Conservation (phyloP, 495 filamentous ascomycete species). For the Talaromyces proteolyticus region DNA sequence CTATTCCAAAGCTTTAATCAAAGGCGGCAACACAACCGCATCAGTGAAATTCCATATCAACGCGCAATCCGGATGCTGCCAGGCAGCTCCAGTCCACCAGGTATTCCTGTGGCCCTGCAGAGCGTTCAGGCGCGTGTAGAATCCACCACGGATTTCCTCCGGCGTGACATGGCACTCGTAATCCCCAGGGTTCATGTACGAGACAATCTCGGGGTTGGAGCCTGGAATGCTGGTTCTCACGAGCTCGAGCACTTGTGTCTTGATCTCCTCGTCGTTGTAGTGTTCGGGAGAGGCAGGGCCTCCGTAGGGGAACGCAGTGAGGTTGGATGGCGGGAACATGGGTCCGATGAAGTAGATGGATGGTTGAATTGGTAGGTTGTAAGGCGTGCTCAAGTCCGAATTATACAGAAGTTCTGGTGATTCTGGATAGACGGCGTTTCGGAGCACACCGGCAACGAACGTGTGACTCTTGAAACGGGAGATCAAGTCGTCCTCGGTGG, state of each 20-base stretch:
- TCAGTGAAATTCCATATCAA: background rate
- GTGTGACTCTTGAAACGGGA: conserved; percentile 20
- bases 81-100: conserved; percentile 21
- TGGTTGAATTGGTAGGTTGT: conserved; percentile 19
- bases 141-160: conserved; percentile 15
- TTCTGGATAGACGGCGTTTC: conserved; percentile 19
- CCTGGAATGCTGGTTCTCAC: conserved; percentile 4
- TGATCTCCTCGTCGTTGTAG: conserved; percentile 9
- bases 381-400: conserved; percentile 12
- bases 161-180: conserved; percentile 20
- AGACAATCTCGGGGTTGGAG: conserved; percentile 14
- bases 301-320: conserved; percentile 9
- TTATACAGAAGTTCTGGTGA: conserved; percentile 15
- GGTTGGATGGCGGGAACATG: conserved; percentile 8
- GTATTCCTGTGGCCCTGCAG: conserved; percentile 22
- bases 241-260: conserved; percentile 6
- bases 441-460: conserved; percentile 29
- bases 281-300: conserved; percentile 7
- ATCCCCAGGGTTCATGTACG: conserved; percentile 16
- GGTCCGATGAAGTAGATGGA: conserved; percentile 15
- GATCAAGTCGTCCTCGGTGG: conserved; percentile 31
- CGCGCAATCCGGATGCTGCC: background rate
- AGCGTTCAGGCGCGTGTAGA: conserved; percentile 17
- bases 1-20: background rate
- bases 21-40: background rate